phyloP scores from a whole-genome alignment of 371 early-diverging fungal genomes.

The Massospora cicadina region DNA sequence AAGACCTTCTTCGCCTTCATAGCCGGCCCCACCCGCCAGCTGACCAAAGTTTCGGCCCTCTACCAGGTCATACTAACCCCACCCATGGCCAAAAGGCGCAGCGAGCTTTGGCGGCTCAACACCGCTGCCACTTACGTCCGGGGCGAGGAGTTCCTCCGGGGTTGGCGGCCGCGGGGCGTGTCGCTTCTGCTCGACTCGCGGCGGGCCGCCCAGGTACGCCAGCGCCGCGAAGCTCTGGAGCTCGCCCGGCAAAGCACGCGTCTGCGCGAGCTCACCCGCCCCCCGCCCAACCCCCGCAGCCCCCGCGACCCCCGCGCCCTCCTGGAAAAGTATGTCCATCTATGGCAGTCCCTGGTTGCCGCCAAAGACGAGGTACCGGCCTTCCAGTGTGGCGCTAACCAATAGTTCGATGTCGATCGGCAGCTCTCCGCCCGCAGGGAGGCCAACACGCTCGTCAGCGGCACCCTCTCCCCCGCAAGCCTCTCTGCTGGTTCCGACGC shows the following conservation, averaged over 20 bases:
- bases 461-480: neutral
- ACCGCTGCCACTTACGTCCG: slow-evolving; percentile 60
- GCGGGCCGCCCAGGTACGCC: slow-evolving; percentile 20
- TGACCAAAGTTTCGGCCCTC: slow-evolving; percentile 29
- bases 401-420: neutral
- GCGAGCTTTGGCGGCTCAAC: slow-evolving; percentile 54
- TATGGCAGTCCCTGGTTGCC: slow-evolving; percentile 1
- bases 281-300: neutral
- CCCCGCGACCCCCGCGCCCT: neutral
- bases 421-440: neutral
- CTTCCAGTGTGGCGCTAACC: neutral
- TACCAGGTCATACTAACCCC: slow-evolving; percentile 36
- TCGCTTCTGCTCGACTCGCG: slow-evolving; percentile 43
- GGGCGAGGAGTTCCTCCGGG: slow-evolving; percentile 59
- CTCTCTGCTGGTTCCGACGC: neutral
- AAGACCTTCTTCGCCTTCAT: slow-evolving; percentile 7
- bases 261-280: neutral
- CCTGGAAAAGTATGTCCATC: neutral
- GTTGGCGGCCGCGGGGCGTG: slow-evolving; percentile 60
- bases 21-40: slow-evolving; percentile 13
- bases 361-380: slow-evolving; percentile 8
- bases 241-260: slow-evolving; percentile 17
- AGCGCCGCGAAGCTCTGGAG: slow-evolving; percentile 28
- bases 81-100: slow-evolving; percentile 30
- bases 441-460: neutral